Evolutionary conservation across 1,284 basidiomycete genomes (phyloP).

Genomic region (Gomphus bonarii): DNA sequence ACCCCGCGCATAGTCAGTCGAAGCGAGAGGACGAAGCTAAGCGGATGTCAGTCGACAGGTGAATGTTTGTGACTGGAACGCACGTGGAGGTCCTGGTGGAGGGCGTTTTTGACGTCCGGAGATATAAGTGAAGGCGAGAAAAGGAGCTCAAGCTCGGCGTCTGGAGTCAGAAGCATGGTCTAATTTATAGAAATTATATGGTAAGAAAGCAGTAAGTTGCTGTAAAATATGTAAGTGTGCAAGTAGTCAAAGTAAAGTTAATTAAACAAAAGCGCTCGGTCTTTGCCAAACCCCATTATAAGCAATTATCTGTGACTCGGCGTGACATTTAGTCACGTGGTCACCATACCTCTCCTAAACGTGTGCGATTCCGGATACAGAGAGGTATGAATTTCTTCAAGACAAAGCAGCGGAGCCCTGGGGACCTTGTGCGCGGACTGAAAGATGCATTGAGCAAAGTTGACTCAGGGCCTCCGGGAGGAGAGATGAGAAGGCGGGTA

Average conservation of each 20-base stretch:
- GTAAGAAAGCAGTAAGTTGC: too few relatives aligned
- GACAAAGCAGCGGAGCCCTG: conserved; percentile 75
- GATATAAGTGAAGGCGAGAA: conserved; percentile 65
- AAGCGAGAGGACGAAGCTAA: conserved; percentile 83
- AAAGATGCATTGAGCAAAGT: conserved; percentile 72
- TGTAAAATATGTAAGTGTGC: neutral
- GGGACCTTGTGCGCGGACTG: conserved; percentile 73
- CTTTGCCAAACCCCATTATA: neutral
- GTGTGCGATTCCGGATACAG: neutral
- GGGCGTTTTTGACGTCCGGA: conserved; percentile 39
- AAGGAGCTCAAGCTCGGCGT: conserved; percentile 61
- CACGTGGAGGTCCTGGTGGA: conserved; percentile 50
- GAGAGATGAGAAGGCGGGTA: conserved; percentile 74
- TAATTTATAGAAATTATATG: neutral
- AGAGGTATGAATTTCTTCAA: conserved; percentile 90
- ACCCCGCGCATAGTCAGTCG: conserved; percentile 74
- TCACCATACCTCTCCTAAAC: neutral
- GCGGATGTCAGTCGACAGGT: neutral
- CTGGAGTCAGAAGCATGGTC: conserved; percentile 49
- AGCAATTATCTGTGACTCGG: neutral
- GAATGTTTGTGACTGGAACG: conserved; percentile 15
- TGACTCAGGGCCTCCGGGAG: conserved; percentile 62
- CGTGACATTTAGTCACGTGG: conserved; percentile 1
- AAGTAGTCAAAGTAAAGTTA: too few relatives aligned
- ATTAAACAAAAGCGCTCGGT: too few relatives aligned